Evolutionary conservation across 2,329 filamentous ascomycete species (phyloP), one percentile per base, ranked within the genome.

Genomic region (Alternaria solani): DNA sequence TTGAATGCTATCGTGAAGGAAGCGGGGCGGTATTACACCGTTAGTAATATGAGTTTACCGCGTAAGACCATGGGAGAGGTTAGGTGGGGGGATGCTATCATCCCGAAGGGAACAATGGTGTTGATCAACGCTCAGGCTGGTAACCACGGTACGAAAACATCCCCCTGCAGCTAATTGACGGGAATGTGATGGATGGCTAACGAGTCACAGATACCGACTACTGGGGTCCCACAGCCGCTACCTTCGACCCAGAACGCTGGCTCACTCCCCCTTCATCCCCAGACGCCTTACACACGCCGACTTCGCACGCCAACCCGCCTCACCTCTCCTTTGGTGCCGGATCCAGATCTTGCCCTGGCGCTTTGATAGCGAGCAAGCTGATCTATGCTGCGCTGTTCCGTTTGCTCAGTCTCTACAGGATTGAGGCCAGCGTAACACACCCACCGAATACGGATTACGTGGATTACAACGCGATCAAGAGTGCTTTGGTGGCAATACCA

Each of bases 371-470:
- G 1, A 78, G 75, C n/a, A 74, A 83, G 3, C 77, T 86, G 2
- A 71, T 86, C 2, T 85, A 86, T 61, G 72, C 82, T 0, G 83
- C 84, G 4, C 73, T 87, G 0, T 73, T 86, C 7, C 80, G 84
- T 4, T 72, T 86, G 1, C 63, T 86, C n/a, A 77, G 79, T 3
- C 78, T 79, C 8, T 86, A 84, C 72, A 80, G 78, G 63, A 82
- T 86, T 55, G 80, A 85, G 32, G 79, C 85, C 25, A 81, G 79
- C 65, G 77, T 82, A 51, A 67, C 71, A 0, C 75, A 82, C 43
- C 86, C 86, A 0, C 86, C 86, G 0, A 88, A 87, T 63, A 88
- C 86, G 0, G 85, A 88, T 68, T 88, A 88, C 62, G 83, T 88
- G 5, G 86, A 88, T 5, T 88, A 88, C 66, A 88, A 88, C 64